phyloP scores from a whole-genome alignment of 2,329 filamentous ascomycete genomes.

The Xylariaceae sp. region DNA sequence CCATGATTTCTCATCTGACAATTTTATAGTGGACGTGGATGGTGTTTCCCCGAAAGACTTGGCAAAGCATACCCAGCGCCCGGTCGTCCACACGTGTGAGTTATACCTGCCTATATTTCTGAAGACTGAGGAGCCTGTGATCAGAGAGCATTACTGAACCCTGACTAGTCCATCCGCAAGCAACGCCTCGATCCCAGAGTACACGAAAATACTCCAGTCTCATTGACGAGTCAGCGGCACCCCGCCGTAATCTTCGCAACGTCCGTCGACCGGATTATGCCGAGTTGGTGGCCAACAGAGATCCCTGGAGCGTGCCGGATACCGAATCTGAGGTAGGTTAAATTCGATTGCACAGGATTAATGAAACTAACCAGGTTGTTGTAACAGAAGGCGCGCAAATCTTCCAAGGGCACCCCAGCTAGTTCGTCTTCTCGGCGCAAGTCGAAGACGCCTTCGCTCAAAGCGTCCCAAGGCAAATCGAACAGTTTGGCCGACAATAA shows the following conservation, averaged over 20 bases:
- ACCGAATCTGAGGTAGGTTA: conserved; percentile 22
- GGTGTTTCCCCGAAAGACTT: conserved; percentile 29
- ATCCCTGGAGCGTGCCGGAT: conserved; percentile 23
- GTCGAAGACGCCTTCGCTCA: conserved; percentile 14
- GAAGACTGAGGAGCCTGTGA: neutral
- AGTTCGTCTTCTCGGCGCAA: conserved; percentile 16
- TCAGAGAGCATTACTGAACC: conserved; percentile 7
- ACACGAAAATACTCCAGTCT: neutral
- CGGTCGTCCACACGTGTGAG: conserved; percentile 28
- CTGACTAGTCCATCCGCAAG: conserved; percentile 21
- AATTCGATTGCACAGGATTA: neutral
- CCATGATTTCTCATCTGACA: conserved; percentile 4
- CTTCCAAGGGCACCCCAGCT: conserved; percentile 15
- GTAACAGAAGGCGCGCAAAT: conserved; percentile 15
- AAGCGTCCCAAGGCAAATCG: conserved; percentile 5
- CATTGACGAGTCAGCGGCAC: conserved; percentile 14
- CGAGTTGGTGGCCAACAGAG: conserved; percentile 27
- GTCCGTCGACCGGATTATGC: conserved; percentile 28
- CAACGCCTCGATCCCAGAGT: conserved; percentile 6
- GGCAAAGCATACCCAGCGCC: conserved; percentile 28
- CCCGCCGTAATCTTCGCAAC: conserved; percentile 24
- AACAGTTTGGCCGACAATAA: conserved; percentile 21
- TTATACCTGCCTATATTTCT: neutral
- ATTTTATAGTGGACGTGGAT: conserved; percentile 24
- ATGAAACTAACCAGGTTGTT: conserved; percentile 3